Evolutionary conservation across 495 filamentous ascomycete genomes (phyloP).

Genomic region (Tetracladium marchalianum): DNA sequence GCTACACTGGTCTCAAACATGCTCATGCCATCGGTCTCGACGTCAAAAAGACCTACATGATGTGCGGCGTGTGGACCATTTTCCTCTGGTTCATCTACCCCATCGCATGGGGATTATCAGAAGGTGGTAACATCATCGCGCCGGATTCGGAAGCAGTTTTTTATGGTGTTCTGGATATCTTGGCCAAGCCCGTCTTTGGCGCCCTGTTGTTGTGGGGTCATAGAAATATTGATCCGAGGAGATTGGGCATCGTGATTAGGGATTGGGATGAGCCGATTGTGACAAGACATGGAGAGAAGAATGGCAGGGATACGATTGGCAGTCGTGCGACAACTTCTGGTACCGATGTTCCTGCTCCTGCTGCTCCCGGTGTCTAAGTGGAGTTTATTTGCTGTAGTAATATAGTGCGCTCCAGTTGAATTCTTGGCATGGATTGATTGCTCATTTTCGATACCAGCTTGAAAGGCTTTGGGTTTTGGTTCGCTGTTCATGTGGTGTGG

Average conservation of each 20-base stretch:
- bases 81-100: constrained; percentile 60
- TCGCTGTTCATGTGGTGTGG: too few species aligned
- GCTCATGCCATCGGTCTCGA: constrained; percentile 47
- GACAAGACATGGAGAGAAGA: not conserved
- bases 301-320: not conserved
- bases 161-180: constrained; percentile 61
- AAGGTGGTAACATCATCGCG: constrained; percentile 57
- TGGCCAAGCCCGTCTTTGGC: constrained; percentile 50
- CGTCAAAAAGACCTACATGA: constrained; percentile 40
- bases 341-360: too few species aligned
- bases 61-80: constrained; percentile 39
- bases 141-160: constrained; percentile 56
- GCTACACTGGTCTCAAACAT: constrained; percentile 40
- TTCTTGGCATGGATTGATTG: too few species aligned
- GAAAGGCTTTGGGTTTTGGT: too few species aligned
- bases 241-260: constrained; percentile 33
- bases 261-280: constrained; percentile 11
- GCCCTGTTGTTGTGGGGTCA: constrained; percentile 42
- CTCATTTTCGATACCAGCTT: too few species aligned
- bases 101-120: constrained; percentile 54
- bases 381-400: too few species aligned
- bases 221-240: constrained; percentile 39
- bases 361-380: too few species aligned
- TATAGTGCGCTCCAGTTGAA: too few species aligned
- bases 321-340: too few species aligned